These are phyloP conservation scores for Monotropa hypopitys DNA, from an alignment of 179 eudicot species.

Conservation along the genomic window DNA sequence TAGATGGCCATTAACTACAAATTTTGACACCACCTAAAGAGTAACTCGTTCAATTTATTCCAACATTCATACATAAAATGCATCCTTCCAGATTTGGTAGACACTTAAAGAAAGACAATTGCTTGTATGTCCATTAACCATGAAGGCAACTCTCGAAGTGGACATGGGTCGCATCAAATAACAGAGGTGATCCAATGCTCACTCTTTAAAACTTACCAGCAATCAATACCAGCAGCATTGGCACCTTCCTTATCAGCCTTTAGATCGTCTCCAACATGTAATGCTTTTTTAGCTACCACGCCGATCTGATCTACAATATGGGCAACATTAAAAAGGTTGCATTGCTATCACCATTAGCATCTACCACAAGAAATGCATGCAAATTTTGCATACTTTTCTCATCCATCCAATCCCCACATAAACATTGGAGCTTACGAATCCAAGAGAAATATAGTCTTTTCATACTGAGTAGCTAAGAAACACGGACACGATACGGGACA, in stretches of 20 bases:
- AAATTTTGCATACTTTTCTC: not conserved
- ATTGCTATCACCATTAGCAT: not conserved
- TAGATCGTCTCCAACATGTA: slow-evolving; percentile 88
- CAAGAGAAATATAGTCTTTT: not conserved
- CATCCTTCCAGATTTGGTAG: too few relatives aligned
- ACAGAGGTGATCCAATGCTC: not conserved
- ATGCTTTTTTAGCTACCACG: slow-evolving; percentile 48
- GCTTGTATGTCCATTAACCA: too few relatives aligned
- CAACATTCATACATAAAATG: too few relatives aligned
- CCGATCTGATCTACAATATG: slow-evolving; percentile 41
- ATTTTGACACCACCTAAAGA: too few relatives aligned
- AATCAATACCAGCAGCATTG: slow-evolving; percentile 65
- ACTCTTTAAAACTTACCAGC: slow-evolving; percentile 50
- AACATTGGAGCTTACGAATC: not conserved
- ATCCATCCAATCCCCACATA: not conserved
- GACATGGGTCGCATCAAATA: not conserved
- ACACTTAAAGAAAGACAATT: too few relatives aligned
- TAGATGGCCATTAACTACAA: not conserved
- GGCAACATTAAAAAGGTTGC: slow-evolving; percentile 9
- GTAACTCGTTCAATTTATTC: too few relatives aligned
- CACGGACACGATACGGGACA: too few relatives aligned
- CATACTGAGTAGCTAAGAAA: too few relatives aligned
- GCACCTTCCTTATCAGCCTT: slow-evolving; percentile 83
- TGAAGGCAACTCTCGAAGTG: not conserved
- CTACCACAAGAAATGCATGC: not conserved